These are phyloP conservation scores for Nitzschia inconspicua DNA, from an alignment of 108 stramenopile species.

Conservation along the genomic window DNA sequence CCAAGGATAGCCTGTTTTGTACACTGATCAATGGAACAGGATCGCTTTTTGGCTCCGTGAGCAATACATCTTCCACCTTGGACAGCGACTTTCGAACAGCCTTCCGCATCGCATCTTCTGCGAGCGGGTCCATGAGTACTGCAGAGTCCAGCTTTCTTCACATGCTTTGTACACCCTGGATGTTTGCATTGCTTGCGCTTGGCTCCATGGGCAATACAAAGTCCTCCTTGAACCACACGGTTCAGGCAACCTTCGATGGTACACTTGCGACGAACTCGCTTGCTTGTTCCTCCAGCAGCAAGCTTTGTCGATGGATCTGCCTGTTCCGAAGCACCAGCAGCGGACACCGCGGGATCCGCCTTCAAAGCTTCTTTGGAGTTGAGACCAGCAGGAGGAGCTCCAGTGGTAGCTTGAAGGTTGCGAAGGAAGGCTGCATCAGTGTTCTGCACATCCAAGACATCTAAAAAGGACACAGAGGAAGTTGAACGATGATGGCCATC, in stretches of 20 bases:
- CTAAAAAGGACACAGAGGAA: conserved; percentile 51
- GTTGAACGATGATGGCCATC: conserved; percentile 49
- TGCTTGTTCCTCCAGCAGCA: conserved; percentile 48
- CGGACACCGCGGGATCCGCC: background rate
- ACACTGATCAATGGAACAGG: conserved; percentile 65
- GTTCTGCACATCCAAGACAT: conserved; percentile 42
- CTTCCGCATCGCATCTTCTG: conserved; percentile 67
- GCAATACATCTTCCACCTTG: conserved; percentile 85
- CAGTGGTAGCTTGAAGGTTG: conserved; percentile 32
- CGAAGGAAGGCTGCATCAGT: conserved; percentile 25
- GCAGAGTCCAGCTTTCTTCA: conserved; percentile 82
- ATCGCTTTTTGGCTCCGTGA: conserved; percentile 88
- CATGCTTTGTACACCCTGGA: conserved; percentile 82
- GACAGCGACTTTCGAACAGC: conserved; percentile 81
- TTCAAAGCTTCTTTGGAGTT: background rate
- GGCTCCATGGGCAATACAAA: conserved; percentile 83
- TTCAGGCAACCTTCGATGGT: conserved; percentile 63
- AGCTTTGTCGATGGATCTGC: conserved; percentile 22
- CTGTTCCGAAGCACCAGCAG: background rate
- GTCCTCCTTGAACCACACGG: conserved; percentile 87
- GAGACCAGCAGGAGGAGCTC: conserved; percentile 5
- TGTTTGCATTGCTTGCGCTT: conserved; percentile 80
- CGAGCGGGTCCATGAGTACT: conserved; percentile 86
- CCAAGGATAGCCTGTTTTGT: conserved; percentile 80
- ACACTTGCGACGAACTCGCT: conserved; percentile 84